These are phyloP conservation scores for Batrachochytrium dendrobatidis DNA, from an alignment of 371 early-diverging fungal species.

Conservation along the genomic window DNA sequence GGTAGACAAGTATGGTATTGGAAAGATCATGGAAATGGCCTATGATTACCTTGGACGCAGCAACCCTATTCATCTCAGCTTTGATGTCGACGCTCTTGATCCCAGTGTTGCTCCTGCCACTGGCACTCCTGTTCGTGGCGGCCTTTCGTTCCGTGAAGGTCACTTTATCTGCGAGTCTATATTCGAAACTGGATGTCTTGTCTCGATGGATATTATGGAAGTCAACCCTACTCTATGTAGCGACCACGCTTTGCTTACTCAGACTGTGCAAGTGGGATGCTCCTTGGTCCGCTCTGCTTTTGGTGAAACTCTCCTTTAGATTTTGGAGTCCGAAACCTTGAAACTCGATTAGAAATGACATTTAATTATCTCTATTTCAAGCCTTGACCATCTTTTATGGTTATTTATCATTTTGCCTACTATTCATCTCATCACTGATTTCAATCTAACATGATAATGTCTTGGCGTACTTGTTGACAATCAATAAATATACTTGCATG, in stretches of 20 bases:
- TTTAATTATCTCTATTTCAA: too few species aligned
- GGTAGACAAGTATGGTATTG: constrained; percentile 91
- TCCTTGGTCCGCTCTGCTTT: constrained; percentile 34
- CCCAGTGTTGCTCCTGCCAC: constrained; percentile 91
- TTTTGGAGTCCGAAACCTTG: neutral
- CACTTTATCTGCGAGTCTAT: constrained; percentile 74
- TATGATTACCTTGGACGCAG: constrained; percentile 76
- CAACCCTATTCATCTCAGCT: constrained; percentile 84
- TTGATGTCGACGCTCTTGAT: constrained; percentile 94
- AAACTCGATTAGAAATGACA: too few species aligned
- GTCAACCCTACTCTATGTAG: constrained; percentile 79
- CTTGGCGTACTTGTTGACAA: too few species aligned
- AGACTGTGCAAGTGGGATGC: constrained; percentile 67
- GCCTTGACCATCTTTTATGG: too few species aligned
- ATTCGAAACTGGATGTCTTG: constrained; percentile 80
- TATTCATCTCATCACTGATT: too few species aligned
- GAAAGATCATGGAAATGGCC: constrained; percentile 90
- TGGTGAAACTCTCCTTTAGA: constrained; percentile 33
- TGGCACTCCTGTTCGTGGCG: constrained; percentile 95
- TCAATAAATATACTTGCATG: too few species aligned
- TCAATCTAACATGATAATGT: too few species aligned
- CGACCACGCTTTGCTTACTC: constrained; percentile 59
- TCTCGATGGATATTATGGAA: constrained; percentile 90
- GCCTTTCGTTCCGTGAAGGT: constrained; percentile 63
- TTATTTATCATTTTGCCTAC: too few species aligned